Conservation (phyloP, 345 rosid species). For the Pistacia vera region DNA sequence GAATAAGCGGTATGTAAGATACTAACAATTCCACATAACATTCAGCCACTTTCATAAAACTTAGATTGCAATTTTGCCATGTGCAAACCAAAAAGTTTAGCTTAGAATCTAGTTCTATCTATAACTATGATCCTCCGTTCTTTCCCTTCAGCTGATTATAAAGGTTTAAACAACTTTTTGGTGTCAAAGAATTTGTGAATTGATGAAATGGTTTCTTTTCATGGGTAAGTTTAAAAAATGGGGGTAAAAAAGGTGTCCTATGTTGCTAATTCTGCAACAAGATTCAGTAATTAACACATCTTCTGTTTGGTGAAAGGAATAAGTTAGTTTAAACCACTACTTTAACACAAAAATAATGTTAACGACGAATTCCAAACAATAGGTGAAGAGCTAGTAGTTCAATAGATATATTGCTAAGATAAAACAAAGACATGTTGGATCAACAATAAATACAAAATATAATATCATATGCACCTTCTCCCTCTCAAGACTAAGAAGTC, state of each 20-base stretch:
- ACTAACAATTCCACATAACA: background rate
- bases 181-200: background rate
- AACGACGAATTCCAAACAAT: background rate
- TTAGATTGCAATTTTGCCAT: background rate
- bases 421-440: background rate
- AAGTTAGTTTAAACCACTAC: conserved; percentile 1
- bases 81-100: background rate
- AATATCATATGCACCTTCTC: conserved; percentile 65
- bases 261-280: conserved; percentile 1
- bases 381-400: background rate
- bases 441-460: conserved; percentile 3
- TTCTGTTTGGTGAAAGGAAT: background rate
- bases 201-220: background rate
- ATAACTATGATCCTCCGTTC: background rate
- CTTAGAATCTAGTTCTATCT: background rate
- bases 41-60: too few species aligned
- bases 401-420: background rate
- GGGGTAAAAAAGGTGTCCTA: background rate
- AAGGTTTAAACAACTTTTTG: background rate
- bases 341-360: background rate
- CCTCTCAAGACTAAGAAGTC: conserved; percentile 92
- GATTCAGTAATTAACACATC: background rate
- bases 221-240: background rate
- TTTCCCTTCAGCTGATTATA: background rate
- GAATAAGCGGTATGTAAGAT: background rate